Evolutionary conservation across 139 green algal genomes (phyloP).

Genomic region (Axilococcus clingmanii): DNA sequence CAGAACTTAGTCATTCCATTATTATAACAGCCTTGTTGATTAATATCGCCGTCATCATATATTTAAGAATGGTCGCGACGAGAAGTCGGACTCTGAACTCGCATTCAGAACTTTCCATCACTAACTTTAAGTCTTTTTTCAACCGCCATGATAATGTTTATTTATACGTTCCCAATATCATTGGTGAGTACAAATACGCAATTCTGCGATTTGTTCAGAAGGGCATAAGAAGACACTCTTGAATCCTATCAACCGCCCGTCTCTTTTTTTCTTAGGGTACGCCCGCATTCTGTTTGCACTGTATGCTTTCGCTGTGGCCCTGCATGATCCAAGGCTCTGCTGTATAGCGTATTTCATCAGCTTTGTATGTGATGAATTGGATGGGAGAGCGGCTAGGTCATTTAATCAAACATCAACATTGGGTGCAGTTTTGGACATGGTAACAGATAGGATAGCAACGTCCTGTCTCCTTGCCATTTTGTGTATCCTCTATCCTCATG

Average conservation of each 20-base stretch:
- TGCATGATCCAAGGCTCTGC: constrained; percentile 32
- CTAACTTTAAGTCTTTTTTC: constrained; percentile 38
- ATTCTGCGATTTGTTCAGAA: no score
- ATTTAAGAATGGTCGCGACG: no score
- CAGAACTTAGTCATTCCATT: no score
- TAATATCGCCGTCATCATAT: no score
- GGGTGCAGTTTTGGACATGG: constrained; percentile 93
- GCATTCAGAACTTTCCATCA: no score
- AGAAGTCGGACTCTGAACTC: no score
- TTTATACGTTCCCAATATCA: constrained; percentile 81
- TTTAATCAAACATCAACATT: constrained; percentile 79
- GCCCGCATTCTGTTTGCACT: constrained; percentile 49
- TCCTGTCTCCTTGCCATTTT: constrained; percentile 76
- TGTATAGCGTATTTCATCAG: constrained; percentile 51
- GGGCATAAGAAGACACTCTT: no score
- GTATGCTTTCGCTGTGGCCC: constrained; percentile 58
- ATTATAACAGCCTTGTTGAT: no score
- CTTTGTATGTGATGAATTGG: constrained; percentile 91
- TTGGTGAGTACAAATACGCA: constrained; percentile 63
- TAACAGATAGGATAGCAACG: constrained; percentile 90
- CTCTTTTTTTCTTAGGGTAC: constrained; percentile 75
- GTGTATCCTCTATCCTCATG: constrained; percentile 41
- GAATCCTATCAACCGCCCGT: background rate
- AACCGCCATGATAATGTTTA: constrained; percentile 51
- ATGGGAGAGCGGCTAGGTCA: constrained; percentile 76